Evolutionary conservation across 2,329 filamentous ascomycete species (phyloP), one percentile per base, ranked within the genome.

Genomic region (Penicillium freii): DNA sequence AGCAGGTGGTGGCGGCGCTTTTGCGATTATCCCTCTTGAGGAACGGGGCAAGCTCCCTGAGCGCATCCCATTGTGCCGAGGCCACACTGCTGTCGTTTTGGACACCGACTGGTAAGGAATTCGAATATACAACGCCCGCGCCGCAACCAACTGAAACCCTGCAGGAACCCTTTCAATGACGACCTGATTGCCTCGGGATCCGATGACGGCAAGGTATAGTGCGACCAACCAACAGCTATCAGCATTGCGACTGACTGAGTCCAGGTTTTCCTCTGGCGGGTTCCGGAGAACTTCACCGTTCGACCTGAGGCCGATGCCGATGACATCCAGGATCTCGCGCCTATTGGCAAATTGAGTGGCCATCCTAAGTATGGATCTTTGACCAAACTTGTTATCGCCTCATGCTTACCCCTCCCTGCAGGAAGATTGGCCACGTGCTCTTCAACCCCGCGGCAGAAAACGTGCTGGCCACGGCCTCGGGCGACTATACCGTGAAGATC

Each of bases 391-490:
- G 8, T 25, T 19, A 58, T 66, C 47, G 54, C 43, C 57, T 58
- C 61, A 43, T 57, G 42, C 66, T 69, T 66, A 71, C 55, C 19
- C 34, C 51, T 40, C 57, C 53, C 19, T 54, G 60, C 73, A 95
- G 93, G 77, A 99, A 99, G 79, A 91, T 99, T 63, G 94, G 94
- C 60, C 94, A 99, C 76, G 93, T 99, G 65, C 85, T 97, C 54
- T 99, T 97, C 84, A 97, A 99, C 80, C 92, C 94, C 51, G 87
- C 93, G 42, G 94, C 94, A 69, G 92, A 96, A 73, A 96, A 95
- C 76, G 88, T 99, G 66, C 88, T 99, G 50, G 93, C 94, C 53
- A 96, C 92, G 31, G 90, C 93, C 38, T 97, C 94, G 15, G 94
- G 93, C 71, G 94, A 99, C 77, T 92, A 92, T 77, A 92, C 88